Evolutionary conservation across 208 protist genomes (phyloP), one percentile per base, ranked within the genome.

Genomic region (Angomonas ambiguus): DNA sequence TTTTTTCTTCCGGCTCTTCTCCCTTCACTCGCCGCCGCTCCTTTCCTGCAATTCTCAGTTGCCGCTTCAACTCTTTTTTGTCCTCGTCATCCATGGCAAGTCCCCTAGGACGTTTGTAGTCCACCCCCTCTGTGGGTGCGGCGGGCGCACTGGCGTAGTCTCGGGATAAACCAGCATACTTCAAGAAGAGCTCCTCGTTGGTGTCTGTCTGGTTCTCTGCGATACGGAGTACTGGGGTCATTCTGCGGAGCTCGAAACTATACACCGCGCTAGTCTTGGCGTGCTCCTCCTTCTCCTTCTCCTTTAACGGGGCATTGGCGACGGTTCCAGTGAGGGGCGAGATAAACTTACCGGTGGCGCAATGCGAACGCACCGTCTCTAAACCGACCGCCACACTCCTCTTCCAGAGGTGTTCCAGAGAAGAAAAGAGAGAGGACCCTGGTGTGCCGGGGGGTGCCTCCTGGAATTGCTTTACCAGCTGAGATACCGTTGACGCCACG

Each of bases 231-330:
- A 95, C 71, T 22, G 89, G 89, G 1, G 82, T 72, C 89, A 95
- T 95, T 59, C 89, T 83, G 18, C 89, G 84, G n/a, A 95, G 77
- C 62, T 95, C 89, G 58, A 95, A 95, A 67, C 86, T 93, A 75
- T 95, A 95, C 27, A 89, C 82, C 27, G 70, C 76, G 41, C 69
- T 53, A 0, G 62, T 41, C 11, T 18, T 42, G 6, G 49, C n/a
- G n/a, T 56, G 18, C 0, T 11, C 24, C 2, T 2, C 22, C 20
- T 18, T 24, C 5, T 34, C n/a, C 10, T 28, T 5, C 20, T 51
- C 65, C 0, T 22, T 10, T 28, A 56, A 45, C 18, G 16, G 56
- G 1, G 48, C 63, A 27, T 34, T 63, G 33, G 69, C 58, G n/a
- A 61, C 38, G 31, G 49, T 70, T 8, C 66, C 34, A 28, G 69